A percentile compares a stretch with the other conserved stretches of the same genome.
Conservation (phyloP, 2,329 filamentous ascomycete species). For the Diplodia seriata region DNA sequence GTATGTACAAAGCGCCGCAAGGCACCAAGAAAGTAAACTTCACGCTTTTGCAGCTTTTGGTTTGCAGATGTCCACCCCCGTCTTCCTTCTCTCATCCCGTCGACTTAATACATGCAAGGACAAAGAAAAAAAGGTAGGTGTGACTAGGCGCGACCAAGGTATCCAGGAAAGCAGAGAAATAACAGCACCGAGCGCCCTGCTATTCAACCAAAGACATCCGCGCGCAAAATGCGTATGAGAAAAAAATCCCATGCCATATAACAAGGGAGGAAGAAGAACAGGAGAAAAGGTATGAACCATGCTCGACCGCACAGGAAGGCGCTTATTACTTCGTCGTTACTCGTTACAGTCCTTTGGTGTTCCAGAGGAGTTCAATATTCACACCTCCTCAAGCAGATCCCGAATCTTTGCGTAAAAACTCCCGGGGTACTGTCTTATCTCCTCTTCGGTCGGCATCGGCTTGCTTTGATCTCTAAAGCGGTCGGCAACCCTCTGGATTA, state of each 20-base stretch:
- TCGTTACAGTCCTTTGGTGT: neutral
- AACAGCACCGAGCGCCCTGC: slow-evolving; percentile 29
- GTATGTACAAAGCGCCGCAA: slow-evolving; percentile 15
- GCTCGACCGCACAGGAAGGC: neutral
- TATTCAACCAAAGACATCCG: slow-evolving; percentile 24
- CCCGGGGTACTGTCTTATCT: slow-evolving; percentile 55
- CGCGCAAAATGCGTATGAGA: slow-evolving; percentile 9
- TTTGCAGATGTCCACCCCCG: neutral
- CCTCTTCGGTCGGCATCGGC: slow-evolving; percentile 63
- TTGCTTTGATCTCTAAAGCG: slow-evolving; percentile 62
- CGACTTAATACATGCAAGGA: neutral
- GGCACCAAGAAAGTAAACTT: slow-evolving; percentile 5
- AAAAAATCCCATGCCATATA: neutral
- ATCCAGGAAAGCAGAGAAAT: slow-evolving; percentile 19
- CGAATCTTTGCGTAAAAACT: slow-evolving; percentile 58
- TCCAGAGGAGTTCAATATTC: neutral
- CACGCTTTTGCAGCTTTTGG: slow-evolving; percentile 8
- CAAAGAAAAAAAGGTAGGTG: slow-evolving; percentile 6
- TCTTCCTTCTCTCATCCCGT: neutral
- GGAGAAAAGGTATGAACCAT: slow-evolving; percentile 3
- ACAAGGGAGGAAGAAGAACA: slow-evolving; percentile 1
- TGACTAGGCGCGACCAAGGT: slow-evolving; percentile 13
- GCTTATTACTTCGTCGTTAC: slow-evolving; percentile 1
- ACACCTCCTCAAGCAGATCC: slow-evolving; percentile 47
- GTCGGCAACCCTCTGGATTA: slow-evolving; percentile 66